phyloP scores from a whole-genome alignment of 2,329 filamentous ascomycete species.

The Cercospora sp. region DNA sequence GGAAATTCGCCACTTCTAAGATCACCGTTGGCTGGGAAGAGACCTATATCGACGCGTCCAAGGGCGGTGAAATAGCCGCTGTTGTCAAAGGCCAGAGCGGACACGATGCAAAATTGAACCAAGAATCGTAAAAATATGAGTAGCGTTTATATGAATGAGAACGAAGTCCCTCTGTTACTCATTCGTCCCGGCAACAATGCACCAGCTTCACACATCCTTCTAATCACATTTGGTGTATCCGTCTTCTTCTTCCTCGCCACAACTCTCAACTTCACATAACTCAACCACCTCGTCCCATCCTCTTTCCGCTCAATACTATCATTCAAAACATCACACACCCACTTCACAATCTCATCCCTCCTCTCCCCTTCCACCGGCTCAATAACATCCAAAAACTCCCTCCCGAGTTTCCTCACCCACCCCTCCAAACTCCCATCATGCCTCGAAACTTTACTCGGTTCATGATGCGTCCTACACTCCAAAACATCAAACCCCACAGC shows the following conservation, averaged over 20 bases:
- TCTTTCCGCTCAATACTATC: slow-evolving; percentile 57
- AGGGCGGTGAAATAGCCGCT: background rate
- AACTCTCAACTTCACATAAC: slow-evolving; percentile 49
- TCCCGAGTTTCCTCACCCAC: slow-evolving; percentile 66
- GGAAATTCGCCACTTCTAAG: slow-evolving; percentile 15
- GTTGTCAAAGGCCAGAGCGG: slow-evolving; percentile 7
- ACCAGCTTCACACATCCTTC: slow-evolving; percentile 6
- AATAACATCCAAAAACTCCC: slow-evolving; percentile 50
- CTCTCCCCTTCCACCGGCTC: slow-evolving; percentile 50
- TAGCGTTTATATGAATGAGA: background rate
- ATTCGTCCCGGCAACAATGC: slow-evolving; percentile 11
- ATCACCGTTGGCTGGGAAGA: slow-evolving; percentile 26
- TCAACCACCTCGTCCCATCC: slow-evolving; percentile 55
- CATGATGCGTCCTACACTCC: slow-evolving; percentile 61
- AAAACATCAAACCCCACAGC: slow-evolving; percentile 47
- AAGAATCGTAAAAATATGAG: background rate
- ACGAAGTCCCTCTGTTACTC: slow-evolving; percentile 8
- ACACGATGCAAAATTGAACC: slow-evolving; percentile 4
- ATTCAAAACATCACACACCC: slow-evolving; percentile 58
- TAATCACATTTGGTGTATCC: background rate
- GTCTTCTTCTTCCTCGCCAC: slow-evolving; percentile 39
- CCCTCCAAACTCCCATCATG: slow-evolving; percentile 54
- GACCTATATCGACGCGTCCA: slow-evolving; percentile 7
- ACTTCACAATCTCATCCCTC: slow-evolving; percentile 56
- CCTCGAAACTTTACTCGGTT: slow-evolving; percentile 58